Base-by-base conservation (phyloP, 345 rosid genomes). In the Hevea brasiliensis region DNA sequence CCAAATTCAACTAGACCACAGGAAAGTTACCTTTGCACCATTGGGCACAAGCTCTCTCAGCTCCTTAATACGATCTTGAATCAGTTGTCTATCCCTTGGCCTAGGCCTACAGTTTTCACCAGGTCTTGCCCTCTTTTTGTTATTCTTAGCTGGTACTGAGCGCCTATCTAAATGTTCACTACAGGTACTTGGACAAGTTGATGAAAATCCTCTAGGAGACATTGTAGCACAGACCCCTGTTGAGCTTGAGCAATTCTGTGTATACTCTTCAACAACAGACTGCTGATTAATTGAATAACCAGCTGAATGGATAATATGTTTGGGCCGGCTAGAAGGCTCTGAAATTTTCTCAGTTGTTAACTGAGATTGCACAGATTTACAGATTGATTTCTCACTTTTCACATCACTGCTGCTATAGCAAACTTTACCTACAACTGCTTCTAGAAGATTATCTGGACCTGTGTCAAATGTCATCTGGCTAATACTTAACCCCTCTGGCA, bases 11-110 rank as follows among this genome's bases (percentile, higher is more conserved):
- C 65, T 57, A 20, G 65, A 70, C n/a, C 20, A 72, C 66, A 70
- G 60, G 77, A 73, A 74, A 81, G 70, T 77, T 87, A 95, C 99
- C 99, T 95, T 95, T 42, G 97, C 86, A 65, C 98, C 98, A 80
- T 84, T 91, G 4, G 98, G 99, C 42, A 95, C 99, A 79, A 95
- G 91, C 73, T 91, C 99, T 73, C 99, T 83, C 74, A 95, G 87
- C 87, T 95, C 98, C 87, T 95, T 95, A 47, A 95, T 87, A 59
- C 98, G 89, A 87, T 95, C 99, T 72, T 95, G 99, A 81, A 95
- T 95, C 75, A 92, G 84, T 78, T 95, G 99, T 62, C 99, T 88
- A 78, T 95, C 99, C 84, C 98, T 90, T 69, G 99, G 99, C 61
- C 99, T 86, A 68, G 99, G 97, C 81, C 96, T 88, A 76, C 81